Evolutionary conservation across 768 basidiomycete species (phyloP).

Genomic region (Kwoniella sp.): DNA sequence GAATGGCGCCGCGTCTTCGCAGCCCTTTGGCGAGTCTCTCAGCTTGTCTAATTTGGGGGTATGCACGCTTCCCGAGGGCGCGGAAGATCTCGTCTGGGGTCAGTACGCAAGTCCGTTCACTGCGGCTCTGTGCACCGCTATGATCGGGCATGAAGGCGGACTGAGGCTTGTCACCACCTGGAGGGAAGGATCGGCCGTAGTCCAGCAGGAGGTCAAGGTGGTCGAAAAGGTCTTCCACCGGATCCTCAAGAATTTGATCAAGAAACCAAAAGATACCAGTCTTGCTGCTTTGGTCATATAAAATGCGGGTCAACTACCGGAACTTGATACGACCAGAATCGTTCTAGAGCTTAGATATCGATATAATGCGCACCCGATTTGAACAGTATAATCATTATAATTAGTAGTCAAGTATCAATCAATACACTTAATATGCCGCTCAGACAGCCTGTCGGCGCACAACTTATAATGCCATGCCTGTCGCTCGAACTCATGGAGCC

Average conservation of each 20-base stretch:
- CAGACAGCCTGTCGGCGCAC: too few species aligned
- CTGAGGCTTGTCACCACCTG: slow-evolving; percentile 22
- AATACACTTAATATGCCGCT: too few species aligned
- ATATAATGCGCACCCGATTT: too few species aligned
- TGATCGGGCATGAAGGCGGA: slow-evolving; percentile 32
- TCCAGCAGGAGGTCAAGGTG: slow-evolving; percentile 11
- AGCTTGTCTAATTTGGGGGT: slow-evolving; percentile 33
- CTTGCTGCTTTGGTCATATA: not conserved
- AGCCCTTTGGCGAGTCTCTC: slow-evolving; percentile 14
- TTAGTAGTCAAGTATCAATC: too few species aligned
- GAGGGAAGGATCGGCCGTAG: slow-evolving; percentile 24
- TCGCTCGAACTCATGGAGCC: too few species aligned
- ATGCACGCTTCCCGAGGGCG: slow-evolving; percentile 12
- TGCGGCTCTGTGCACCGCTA: slow-evolving; percentile 14
- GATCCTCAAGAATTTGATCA: slow-evolving; percentile 22
- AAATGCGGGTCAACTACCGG: too few species aligned
- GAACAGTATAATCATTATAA: too few species aligned
- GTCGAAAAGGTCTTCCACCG: slow-evolving; percentile 21
- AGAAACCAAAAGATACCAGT: not conserved
- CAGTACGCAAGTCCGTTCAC: slow-evolving; percentile 21
- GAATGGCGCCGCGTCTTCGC: not conserved
- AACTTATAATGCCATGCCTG: too few species aligned
- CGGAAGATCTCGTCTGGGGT: slow-evolving; percentile 32
- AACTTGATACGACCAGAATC: too few species aligned
- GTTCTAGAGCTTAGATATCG: too few species aligned